These are phyloP conservation scores for Phyllostachys edulis DNA, from an alignment of 176 grass and related monocot species.

Conservation along the genomic window DNA sequence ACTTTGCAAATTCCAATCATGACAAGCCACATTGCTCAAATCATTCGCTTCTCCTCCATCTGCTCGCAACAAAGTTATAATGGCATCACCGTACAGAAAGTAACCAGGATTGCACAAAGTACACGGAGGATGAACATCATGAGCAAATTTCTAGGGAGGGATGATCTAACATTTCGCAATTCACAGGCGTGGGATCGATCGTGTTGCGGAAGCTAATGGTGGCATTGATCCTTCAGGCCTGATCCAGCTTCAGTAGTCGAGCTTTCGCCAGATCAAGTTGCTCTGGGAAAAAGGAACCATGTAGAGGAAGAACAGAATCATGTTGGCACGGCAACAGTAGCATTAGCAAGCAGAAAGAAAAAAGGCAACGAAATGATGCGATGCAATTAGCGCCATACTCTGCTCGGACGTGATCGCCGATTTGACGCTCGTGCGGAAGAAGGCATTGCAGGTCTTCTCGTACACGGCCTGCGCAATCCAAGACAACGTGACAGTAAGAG, in stretches of 20 bases:
- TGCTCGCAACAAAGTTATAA: no score
- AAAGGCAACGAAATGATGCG: background rate
- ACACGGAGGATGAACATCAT: background rate
- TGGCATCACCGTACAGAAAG: no score
- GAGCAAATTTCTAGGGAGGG: background rate
- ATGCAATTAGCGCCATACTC: background rate
- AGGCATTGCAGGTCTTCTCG: slow-evolving; percentile 46
- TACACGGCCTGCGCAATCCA: slow-evolving; percentile 28
- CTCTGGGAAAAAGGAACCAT: background rate
- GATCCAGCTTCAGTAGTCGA: slow-evolving; percentile 37
- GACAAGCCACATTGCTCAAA: no score
- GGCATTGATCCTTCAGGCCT: background rate
- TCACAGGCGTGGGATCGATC: no score
- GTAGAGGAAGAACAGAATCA: background rate
- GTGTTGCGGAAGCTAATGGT: no score
- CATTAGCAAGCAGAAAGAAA: background rate
- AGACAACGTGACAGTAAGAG: background rate
- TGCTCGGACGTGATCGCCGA: slow-evolving; percentile 26
- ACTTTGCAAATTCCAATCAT: no score
- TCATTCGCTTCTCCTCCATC: no score
- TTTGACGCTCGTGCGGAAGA: slow-evolving; percentile 42
- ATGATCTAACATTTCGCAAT: background rate
- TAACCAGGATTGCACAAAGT: background rate
- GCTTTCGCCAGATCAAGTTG: slow-evolving; percentile 41
- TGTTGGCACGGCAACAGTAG: background rate